These are phyloP conservation scores for Zarea fungicola DNA, from an alignment of 2,329 filamentous ascomycete genomes.

Conservation along the genomic window DNA sequence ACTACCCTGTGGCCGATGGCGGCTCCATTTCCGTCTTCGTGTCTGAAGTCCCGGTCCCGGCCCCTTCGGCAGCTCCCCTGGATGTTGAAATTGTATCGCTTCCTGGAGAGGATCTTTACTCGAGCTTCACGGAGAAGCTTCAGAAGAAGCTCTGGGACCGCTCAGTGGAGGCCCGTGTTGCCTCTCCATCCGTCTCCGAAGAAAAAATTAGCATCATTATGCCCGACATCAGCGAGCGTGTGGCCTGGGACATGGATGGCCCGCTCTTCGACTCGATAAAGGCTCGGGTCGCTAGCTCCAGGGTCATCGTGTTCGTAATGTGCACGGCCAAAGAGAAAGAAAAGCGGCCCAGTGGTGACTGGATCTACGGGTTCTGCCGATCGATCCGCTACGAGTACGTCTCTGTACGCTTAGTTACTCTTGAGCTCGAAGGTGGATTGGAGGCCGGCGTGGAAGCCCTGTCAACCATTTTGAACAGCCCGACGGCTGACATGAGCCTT, in stretches of 20 bases:
- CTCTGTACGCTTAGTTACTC: slow-evolving; percentile 9
- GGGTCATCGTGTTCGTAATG: slow-evolving; percentile 10
- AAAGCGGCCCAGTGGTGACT: slow-evolving; percentile 8
- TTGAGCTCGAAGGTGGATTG: slow-evolving; percentile 6
- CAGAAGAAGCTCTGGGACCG: slow-evolving; percentile 9
- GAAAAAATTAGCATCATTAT: slow-evolving; percentile 9
- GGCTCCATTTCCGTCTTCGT: slow-evolving; percentile 14
- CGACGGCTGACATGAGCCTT: slow-evolving; percentile 8
- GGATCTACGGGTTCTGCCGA: slow-evolving; percentile 11
- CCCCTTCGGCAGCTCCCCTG: slow-evolving; percentile 5
- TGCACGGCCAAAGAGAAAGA: slow-evolving; percentile 8
- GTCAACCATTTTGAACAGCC: slow-evolving; percentile 10
- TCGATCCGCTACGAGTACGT: slow-evolving; percentile 7
- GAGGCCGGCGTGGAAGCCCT: slow-evolving; percentile 5
- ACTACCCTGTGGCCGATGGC: slow-evolving; percentile 14
- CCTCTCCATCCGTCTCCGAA: slow-evolving; percentile 1
- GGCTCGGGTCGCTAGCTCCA: slow-evolving; percentile 5
- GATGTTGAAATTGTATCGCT: slow-evolving; percentile 5
- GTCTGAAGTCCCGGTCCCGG: slow-evolving; percentile 1
- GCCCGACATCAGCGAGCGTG: slow-evolving; percentile 9
- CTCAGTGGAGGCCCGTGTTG: neutral
- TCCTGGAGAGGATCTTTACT: neutral
- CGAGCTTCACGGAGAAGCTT: slow-evolving; percentile 9
- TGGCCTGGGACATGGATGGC: slow-evolving; percentile 8
- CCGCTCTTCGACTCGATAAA: slow-evolving; percentile 8